phyloP scores from a whole-genome alignment of 2,329 filamentous ascomycete genomes.

The Claviceps sp. region DNA sequence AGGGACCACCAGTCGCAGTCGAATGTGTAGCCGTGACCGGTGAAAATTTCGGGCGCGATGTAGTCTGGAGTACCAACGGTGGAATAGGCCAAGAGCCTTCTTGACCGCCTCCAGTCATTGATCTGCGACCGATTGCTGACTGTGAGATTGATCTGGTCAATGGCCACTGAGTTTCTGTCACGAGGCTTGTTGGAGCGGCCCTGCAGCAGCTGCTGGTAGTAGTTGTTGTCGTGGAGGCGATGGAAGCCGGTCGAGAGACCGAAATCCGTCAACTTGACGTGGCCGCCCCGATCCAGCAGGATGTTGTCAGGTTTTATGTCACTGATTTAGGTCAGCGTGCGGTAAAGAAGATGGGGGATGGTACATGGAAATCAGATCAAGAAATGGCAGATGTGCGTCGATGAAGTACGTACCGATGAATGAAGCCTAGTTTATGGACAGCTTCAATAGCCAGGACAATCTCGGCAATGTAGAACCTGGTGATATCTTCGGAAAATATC shows the following conservation, averaged over 20 bases:
- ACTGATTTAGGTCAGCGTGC: slow-evolving; percentile 30
- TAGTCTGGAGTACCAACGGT: slow-evolving; percentile 98
- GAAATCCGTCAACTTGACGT: slow-evolving; percentile 97
- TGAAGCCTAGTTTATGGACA: slow-evolving; percentile 94
- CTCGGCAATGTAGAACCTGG: slow-evolving; percentile 97
- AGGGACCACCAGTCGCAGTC: slow-evolving; percentile 99
- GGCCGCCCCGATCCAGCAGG: slow-evolving; percentile 82
- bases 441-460: slow-evolving; percentile 97
- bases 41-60: slow-evolving; percentile 97
- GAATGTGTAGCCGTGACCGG: slow-evolving; percentile 87
- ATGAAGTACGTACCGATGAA: slow-evolving; percentile 66
- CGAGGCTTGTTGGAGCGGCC: slow-evolving; percentile 58
- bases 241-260: slow-evolving; percentile 96
- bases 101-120: slow-evolving; percentile 96
- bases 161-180: slow-evolving; percentile 85
- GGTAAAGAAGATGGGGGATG: not conserved
- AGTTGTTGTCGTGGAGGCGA: slow-evolving; percentile 93
- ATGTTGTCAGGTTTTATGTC: slow-evolving; percentile 99
- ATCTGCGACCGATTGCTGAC: slow-evolving; percentile 96
- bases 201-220: slow-evolving; percentile 92
- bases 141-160: slow-evolving; percentile 96
- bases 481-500: slow-evolving; percentile 98
- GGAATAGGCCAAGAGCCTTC: slow-evolving; percentile 91
- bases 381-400: not conserved
- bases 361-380: not conserved